A percentile compares a stretch with the other conserved stretches of the same genome.
These are phyloP conservation scores for Catunica adiposa DNA, from an alignment of 2,329 filamentous ascomycete species.

Conservation along the genomic window DNA sequence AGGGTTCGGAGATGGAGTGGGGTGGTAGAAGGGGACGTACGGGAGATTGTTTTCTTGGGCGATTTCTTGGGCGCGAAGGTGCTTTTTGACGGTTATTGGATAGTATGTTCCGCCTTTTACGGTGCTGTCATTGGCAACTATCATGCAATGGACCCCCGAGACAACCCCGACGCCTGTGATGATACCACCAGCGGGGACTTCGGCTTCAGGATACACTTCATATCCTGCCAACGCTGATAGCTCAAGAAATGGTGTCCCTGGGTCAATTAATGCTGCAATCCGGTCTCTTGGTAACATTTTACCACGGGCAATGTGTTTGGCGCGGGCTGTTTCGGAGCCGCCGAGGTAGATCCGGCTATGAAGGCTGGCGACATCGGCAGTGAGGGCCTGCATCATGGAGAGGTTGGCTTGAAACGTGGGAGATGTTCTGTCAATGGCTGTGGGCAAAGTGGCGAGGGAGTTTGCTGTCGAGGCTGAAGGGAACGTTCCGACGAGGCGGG, in stretches of 20 bases:
- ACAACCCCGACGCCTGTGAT: conserved; percentile 85
- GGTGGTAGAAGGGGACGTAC: conserved; percentile 24
- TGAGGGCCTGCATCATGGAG: conserved; percentile 57
- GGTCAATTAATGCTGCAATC: conserved; percentile 72
- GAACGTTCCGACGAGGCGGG: conserved; percentile 50
- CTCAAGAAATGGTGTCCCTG: conserved; percentile 79
- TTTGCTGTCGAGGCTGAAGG: conserved; percentile 66
- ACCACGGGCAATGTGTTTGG: conserved; percentile 72
- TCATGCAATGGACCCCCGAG: conserved; percentile 78
- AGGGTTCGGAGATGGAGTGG: background rate
- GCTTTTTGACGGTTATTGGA: conserved; percentile 94
- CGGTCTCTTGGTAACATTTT: conserved; percentile 93
- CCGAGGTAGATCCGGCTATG: conserved; percentile 58
- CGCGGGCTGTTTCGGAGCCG: conserved; percentile 62
- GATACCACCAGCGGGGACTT: conserved; percentile 78
- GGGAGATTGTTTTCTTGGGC: conserved; percentile 69
- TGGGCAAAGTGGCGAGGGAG: conserved; percentile 66
- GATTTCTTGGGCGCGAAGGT: conserved; percentile 78
- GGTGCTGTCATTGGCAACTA: conserved; percentile 90
- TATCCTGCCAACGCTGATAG: conserved; percentile 83
- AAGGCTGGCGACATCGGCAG: conserved; percentile 50
- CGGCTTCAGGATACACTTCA: conserved; percentile 69
- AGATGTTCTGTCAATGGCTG: conserved; percentile 58
- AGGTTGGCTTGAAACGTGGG: conserved; percentile 70
- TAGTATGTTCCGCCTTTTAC: conserved; percentile 97